Conservation (phyloP, 108 stramenopile genomes). For the Fistulifera solaris region DNA sequence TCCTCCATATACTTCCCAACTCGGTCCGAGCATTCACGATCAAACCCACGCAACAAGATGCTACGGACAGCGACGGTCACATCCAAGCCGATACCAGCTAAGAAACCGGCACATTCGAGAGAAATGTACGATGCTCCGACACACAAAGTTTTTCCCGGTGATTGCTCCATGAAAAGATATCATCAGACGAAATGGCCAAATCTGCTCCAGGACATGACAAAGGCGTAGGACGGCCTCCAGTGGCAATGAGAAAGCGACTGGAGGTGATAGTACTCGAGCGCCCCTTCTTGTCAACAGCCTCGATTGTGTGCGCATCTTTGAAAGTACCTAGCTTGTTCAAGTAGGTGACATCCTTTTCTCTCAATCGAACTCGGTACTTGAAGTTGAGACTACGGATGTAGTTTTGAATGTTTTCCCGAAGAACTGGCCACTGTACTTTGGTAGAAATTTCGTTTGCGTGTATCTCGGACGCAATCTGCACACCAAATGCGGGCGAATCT, state of each 20-base stretch:
- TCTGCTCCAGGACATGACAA: slow-evolving; percentile 84
- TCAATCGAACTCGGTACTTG: slow-evolving; percentile 90
- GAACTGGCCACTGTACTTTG: slow-evolving; percentile 60
- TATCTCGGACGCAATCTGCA: slow-evolving; percentile 16
- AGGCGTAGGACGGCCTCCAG: slow-evolving; percentile 90
- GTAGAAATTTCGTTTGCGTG: neutral
- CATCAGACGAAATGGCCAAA: slow-evolving; percentile 90
- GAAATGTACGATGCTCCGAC: slow-evolving; percentile 97
- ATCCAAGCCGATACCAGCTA: slow-evolving; percentile 85
- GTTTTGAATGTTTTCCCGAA: slow-evolving; percentile 82
- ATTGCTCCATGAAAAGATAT: slow-evolving; percentile 85
- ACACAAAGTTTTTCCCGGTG: slow-evolving; percentile 93
- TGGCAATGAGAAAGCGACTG: slow-evolving; percentile 86
- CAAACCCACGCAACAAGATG: slow-evolving; percentile 94
- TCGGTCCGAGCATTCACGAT: slow-evolving; percentile 86
- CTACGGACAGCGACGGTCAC: slow-evolving; percentile 93
- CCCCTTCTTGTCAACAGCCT: slow-evolving; percentile 81
- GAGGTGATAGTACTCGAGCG: slow-evolving; percentile 45
- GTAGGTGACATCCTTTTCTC: slow-evolving; percentile 91
- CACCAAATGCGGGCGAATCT: slow-evolving; percentile 72
- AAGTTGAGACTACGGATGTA: slow-evolving; percentile 95
- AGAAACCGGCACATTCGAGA: slow-evolving; percentile 97
- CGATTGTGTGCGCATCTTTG: slow-evolving; percentile 79
- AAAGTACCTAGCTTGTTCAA: slow-evolving; percentile 83
- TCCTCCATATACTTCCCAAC: slow-evolving; percentile 82